These are phyloP conservation scores for Wickerhamomyces strasburgensis DNA, from an alignment of 805 yeast species.

Conservation along the genomic window DNA sequence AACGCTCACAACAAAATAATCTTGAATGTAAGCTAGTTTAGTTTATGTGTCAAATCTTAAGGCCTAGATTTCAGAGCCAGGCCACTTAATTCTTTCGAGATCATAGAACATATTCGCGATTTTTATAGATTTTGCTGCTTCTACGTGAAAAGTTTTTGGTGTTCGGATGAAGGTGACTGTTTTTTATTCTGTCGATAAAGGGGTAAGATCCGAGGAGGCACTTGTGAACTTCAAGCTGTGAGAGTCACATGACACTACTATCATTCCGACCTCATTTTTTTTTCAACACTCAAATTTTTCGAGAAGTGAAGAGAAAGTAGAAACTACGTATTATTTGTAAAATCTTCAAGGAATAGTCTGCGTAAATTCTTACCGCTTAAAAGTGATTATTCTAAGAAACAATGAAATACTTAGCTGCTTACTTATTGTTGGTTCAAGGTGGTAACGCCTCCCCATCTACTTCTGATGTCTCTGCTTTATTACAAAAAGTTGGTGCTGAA, in stretches of 20 bases:
- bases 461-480: constrained; percentile 64
- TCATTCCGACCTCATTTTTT: background rate
- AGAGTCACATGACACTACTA: constrained; percentile 1
- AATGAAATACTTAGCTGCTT: constrained; percentile 90
- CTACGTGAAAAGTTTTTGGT: too few relatives aligned
- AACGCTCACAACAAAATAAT: constrained; percentile 1
- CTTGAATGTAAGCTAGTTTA: too few relatives aligned
- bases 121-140: too few relatives aligned
- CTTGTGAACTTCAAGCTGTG: background rate
- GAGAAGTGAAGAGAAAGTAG: background rate
- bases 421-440: constrained; percentile 83
- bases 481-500: constrained; percentile 75
- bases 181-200: constrained; percentile 2
- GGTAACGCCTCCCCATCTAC: constrained; percentile 82
- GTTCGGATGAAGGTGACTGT: constrained; percentile 13
- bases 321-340: background rate
- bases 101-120: constrained; percentile 5
- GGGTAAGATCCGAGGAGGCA: constrained; percentile 2
- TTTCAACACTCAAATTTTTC: background rate
- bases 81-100: too few relatives aligned
- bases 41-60: too few relatives aligned
- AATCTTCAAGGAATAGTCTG: constrained; percentile 72
- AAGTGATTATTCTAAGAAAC: constrained; percentile 62
- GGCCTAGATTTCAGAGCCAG: too few relatives aligned
- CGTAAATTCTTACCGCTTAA: constrained; percentile 51